Evolutionary conservation across 768 basidiomycete genomes (phyloP), one percentile per base, ranked within the genome.

Genomic region (Daedaleopsis nitida): DNA sequence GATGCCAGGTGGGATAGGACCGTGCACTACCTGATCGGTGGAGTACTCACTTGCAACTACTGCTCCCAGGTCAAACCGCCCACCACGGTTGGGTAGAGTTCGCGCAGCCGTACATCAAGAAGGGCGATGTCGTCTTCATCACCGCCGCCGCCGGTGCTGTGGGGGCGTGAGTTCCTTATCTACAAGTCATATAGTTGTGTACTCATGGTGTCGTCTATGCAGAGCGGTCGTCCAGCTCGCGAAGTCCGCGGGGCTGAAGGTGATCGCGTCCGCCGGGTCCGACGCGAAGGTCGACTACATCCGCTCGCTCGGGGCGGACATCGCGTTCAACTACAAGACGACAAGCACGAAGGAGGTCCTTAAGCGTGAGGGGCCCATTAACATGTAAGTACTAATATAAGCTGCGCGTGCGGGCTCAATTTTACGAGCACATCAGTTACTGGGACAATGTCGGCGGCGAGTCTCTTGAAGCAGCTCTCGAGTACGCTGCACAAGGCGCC

Each of bases 271-370:
- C 1, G 86, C 87, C 0, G 88, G 91, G 2, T 82, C 83, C 0
- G 87, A 91, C 23, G 86, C 87, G 55, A 91, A 92, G 72, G 86
- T 91, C 10, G 70, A 76, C 8, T 88, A 81, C 67, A 51, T 88
- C 72, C 79, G 79, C 52, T 78, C 79, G 2, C 64, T 88, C n/a
- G 89, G 88, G 0, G 83, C 84, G 0, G 88, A 92, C 64, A 80
- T 87, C 6, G 85, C 79, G 0, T 90, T 89, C 76, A 89, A 91
- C 71, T 91, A 88, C 74, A 88, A 92, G 78, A 89, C 80, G 0
- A 76, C 76, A 1, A 75, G 75, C 51, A 84, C 82, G 0, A 66
- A 66, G 1, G 82, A 86, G 14, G 75, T 87, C 3, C 73, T 92
- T 44, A 67, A 69, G 60, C 78, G 78, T 59, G 80, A 89, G 65